These are phyloP conservation scores for Melanopsichium pennsylvanicum DNA, from an alignment of 1,284 basidiomycete species.

Conservation along the genomic window DNA sequence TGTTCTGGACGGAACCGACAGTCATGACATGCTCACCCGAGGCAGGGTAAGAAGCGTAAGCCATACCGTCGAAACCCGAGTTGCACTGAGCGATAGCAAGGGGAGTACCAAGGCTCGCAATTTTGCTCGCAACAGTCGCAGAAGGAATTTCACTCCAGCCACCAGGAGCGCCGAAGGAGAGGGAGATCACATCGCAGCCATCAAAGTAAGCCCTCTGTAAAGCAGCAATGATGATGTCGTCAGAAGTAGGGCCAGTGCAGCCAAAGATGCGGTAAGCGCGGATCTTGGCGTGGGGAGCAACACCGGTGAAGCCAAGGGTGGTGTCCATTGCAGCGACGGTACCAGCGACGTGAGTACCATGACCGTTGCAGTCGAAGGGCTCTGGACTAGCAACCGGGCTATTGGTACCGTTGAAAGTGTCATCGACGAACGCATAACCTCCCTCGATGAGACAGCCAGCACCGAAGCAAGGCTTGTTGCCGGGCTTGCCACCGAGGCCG, in stretches of 20 bases:
- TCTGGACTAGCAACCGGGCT: constrained; percentile 65
- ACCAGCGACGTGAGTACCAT: constrained; percentile 73
- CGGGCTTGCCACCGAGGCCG: constrained; percentile 69
- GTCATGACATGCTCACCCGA: constrained; percentile 64
- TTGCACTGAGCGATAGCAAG: constrained; percentile 66
- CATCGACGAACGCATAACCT: constrained; percentile 58
- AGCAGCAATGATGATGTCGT: constrained; percentile 67
- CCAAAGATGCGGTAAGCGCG: constrained; percentile 67
- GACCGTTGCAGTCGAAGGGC: constrained; percentile 66
- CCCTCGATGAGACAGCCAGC: constrained; percentile 44
- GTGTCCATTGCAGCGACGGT: constrained; percentile 73
- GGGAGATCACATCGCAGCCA: constrained; percentile 71
- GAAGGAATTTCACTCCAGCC: constrained; percentile 41
- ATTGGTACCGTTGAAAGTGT: constrained; percentile 64
- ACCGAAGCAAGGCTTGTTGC: constrained; percentile 50
- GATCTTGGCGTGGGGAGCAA: constrained; percentile 45
- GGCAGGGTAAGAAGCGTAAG: constrained; percentile 67
- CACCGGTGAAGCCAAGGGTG: constrained; percentile 49
- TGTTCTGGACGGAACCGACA: constrained; percentile 63
- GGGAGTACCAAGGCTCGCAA: constrained; percentile 41
- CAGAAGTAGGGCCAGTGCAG: constrained; percentile 63
- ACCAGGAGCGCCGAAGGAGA: constrained; percentile 71
- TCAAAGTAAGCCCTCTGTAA: constrained; percentile 58
- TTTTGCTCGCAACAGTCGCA: constrained; percentile 37
- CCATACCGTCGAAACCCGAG: constrained; percentile 65